These are phyloP conservation scores for Stipa capillata DNA, from an alignment of 176 grass and related monocot species.

Conservation along the genomic window DNA sequence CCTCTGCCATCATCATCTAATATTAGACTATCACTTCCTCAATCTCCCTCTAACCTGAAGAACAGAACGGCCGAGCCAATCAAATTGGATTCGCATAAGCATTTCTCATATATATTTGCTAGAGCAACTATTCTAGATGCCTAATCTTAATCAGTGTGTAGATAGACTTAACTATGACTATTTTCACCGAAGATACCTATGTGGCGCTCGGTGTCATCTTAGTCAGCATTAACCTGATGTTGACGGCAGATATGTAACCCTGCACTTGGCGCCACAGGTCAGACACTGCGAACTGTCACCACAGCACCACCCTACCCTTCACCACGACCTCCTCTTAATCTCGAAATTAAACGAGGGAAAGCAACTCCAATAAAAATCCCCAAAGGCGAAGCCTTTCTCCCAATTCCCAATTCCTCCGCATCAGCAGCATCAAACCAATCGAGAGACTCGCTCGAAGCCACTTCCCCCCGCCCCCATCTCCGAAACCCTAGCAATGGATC, in stretches of 20 bases:
- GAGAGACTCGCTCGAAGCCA: too few relatives aligned
- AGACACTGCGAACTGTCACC: neutral
- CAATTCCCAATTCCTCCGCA: neutral
- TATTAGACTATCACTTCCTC: too few relatives aligned
- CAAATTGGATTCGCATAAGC: too few relatives aligned
- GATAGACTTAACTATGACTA: neutral
- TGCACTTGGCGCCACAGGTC: neutral
- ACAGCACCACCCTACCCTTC: neutral
- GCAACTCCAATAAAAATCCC: slow-evolving; percentile 1
- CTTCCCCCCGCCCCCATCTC: neutral
- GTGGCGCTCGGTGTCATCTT: neutral
- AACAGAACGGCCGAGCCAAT: too few relatives aligned
- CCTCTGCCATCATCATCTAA: too few relatives aligned
- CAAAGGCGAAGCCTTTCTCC: neutral
- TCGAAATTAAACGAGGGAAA: neutral
- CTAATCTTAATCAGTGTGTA: neutral
- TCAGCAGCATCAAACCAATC: neutral
- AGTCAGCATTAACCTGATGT: neutral
- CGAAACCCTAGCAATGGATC: slow-evolving; percentile 51
- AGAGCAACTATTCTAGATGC: too few relatives aligned
- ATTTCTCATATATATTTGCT: too few relatives aligned
- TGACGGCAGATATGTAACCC: neutral
- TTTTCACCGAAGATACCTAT: neutral
- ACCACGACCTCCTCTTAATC: neutral
- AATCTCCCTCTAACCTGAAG: too few relatives aligned